Evolutionary conservation across 106 monocot species (phyloP).

Genomic region (Acorus calamus): DNA sequence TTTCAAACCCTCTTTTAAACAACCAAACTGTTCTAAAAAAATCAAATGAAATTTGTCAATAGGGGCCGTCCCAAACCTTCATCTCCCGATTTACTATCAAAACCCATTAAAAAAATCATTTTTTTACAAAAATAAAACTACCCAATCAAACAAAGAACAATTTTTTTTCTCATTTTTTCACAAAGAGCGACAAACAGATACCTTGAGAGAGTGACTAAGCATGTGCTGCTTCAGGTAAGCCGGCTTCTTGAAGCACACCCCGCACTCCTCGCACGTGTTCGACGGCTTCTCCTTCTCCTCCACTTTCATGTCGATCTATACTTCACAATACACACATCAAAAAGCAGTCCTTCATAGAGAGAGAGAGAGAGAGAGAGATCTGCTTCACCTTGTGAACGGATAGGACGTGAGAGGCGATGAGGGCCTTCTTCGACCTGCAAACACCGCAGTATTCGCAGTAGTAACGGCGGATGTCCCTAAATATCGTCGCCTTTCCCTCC

Average conservation of each 20-base stretch:
- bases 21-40: too few species aligned
- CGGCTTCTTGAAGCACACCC: constrained; percentile 49
- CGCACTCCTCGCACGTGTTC: constrained; percentile 34
- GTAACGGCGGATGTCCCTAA: constrained; percentile 48
- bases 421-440: constrained; percentile 59
- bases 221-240: constrained; percentile 79
- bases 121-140: too few species aligned
- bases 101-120: not conserved
- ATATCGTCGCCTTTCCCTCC: not conserved
- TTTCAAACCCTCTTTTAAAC: too few species aligned
- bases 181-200: not conserved
- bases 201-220: constrained; percentile 59
- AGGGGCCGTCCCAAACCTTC: too few species aligned
- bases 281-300: not conserved
- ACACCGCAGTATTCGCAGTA: constrained; percentile 64
- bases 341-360: too few species aligned
- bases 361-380: too few species aligned
- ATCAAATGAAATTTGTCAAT: too few species aligned
- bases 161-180: too few species aligned
- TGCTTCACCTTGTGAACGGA: constrained; percentile 39
- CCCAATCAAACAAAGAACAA: too few species aligned
- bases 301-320: not conserved
- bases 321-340: too few species aligned
- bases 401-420: constrained; percentile 44
- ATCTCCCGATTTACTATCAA: not conserved